phyloP scores from a whole-genome alignment of 306 rosid species.

The Dryas alaskensis region DNA sequence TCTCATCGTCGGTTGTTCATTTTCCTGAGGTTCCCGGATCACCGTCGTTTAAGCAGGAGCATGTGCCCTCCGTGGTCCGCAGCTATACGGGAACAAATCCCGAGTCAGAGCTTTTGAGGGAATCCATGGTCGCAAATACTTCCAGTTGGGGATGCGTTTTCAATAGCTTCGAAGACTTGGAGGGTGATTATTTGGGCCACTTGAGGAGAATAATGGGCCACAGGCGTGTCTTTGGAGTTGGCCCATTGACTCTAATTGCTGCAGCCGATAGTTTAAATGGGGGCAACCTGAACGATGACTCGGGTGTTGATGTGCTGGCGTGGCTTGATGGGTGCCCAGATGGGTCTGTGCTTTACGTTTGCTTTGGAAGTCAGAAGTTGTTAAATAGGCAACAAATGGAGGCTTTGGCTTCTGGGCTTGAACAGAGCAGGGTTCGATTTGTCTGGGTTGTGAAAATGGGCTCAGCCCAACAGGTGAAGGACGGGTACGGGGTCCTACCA shows the following conservation, averaged over 20 bases:
- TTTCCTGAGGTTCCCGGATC: slow-evolving; percentile 33
- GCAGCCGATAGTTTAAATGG: neutral
- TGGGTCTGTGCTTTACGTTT: slow-evolving; percentile 59
- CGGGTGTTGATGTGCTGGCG: neutral
- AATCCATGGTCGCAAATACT: slow-evolving; percentile 25
- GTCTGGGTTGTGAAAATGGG: slow-evolving; percentile 59
- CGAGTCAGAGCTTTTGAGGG: slow-evolving; percentile 39
- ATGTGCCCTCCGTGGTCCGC: slow-evolving; percentile 41
- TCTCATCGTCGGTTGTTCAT: neutral
- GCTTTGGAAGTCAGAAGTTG: slow-evolving; percentile 76
- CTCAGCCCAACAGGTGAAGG: slow-evolving; percentile 2
- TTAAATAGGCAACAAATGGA: slow-evolving; percentile 45
- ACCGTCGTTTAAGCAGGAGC: slow-evolving; percentile 44
- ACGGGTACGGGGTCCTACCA: slow-evolving; percentile 37
- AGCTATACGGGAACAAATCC: slow-evolving; percentile 39
- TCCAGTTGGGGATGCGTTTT: slow-evolving; percentile 49
- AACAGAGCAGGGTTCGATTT: slow-evolving; percentile 39
- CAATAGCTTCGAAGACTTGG: slow-evolving; percentile 40
- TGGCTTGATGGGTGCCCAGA: slow-evolving; percentile 59
- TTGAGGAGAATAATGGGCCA: slow-evolving; percentile 17
- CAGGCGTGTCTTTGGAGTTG: slow-evolving; percentile 35
- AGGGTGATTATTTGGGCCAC: slow-evolving; percentile 34
- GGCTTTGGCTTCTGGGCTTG: slow-evolving; percentile 65
- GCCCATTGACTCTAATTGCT: slow-evolving; percentile 39
- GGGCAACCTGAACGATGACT: neutral